Conservation (phyloP, 2,329 filamentous ascomycete species). For the Hymenoscyphus occultus region DNA sequence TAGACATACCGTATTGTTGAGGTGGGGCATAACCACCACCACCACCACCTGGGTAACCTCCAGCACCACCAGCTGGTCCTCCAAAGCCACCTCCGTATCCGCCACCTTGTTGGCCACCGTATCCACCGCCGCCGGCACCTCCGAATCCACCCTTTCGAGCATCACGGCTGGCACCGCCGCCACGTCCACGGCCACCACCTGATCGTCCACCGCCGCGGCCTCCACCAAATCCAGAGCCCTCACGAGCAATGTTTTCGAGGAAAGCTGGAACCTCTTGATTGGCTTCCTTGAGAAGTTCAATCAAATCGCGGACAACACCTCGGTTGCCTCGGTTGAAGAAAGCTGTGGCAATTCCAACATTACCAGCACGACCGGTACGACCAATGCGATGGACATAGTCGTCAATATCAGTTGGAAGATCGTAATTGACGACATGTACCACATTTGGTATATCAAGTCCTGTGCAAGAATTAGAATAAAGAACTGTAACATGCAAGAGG, state of each 20-base stretch:
- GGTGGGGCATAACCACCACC: conserved; percentile 44
- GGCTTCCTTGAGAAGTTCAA: conserved; percentile 97
- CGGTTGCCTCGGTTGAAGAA: conserved; percentile 99
- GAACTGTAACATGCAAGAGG: too few relatives aligned
- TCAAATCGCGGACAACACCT: conserved; percentile 91
- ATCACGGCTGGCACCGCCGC: conserved; percentile 73
- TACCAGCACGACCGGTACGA: conserved; percentile 99
- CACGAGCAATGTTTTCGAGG: conserved; percentile 95
- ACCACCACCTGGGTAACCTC: conserved; percentile 50
- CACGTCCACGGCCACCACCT: conserved; percentile 66
- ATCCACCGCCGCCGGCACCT: conserved; percentile 45
- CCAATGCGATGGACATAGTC: conserved; percentile 99
- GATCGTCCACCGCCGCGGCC: conserved; percentile 63
- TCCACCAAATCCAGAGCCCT: conserved; percentile 77
- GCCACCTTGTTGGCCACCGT: conserved; percentile 52
- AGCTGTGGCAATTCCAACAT: conserved; percentile 95
- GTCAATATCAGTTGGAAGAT: conserved; percentile 97
- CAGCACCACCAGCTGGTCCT: conserved; percentile 45
- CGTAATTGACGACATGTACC: conserved; percentile 97
- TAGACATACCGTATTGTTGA: conserved; percentile 34
- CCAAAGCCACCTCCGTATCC: conserved; percentile 51
- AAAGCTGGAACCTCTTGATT: conserved; percentile 95
- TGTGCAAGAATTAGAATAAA: not conserved
- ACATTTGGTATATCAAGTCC: conserved; percentile 84
- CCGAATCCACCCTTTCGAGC: conserved; percentile 74